Evolutionary conservation across 768 basidiomycete genomes (phyloP).

Genomic region (Termitomyces sp.): DNA sequence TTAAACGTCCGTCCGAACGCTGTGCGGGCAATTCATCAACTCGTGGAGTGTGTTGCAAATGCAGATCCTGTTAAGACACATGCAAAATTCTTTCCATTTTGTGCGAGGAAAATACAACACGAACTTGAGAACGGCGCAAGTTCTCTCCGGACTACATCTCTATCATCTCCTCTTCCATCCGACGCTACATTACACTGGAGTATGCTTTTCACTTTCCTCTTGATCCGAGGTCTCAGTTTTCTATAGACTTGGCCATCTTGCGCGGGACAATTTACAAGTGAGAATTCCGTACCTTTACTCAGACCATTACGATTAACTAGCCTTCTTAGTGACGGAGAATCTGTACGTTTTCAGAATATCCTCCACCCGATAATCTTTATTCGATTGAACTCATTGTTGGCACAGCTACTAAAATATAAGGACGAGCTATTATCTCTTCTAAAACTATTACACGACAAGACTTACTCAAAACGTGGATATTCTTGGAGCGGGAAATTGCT

Average conservation of each 20-base stretch:
- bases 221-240: constrained; percentile 3
- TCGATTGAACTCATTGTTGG: constrained; percentile 3
- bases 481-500: constrained; percentile 77
- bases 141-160: constrained; percentile 65
- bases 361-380: background rate
- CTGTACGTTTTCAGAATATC: constrained; percentile 34
- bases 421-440: constrained; percentile 57
- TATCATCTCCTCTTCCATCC: constrained; percentile 62
- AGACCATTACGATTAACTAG: background rate
- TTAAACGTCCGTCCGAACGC: constrained; percentile 80
- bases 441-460: constrained; percentile 59
- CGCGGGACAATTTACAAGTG: constrained; percentile 80
- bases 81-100: constrained; percentile 73
- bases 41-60: constrained; percentile 82
- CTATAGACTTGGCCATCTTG: constrained; percentile 64
- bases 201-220: constrained; percentile 27
- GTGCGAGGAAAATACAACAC: constrained; percentile 57
- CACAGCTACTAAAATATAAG: constrained; percentile 61
- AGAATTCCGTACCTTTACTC: constrained; percentile 19
- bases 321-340: constrained; percentile 47
- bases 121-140: constrained; percentile 87
- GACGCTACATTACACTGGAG: constrained; percentile 90
- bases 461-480: constrained; percentile 76
- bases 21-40: constrained; percentile 79
- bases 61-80: constrained; percentile 74